Conservation (phyloP, 1,284 basidiomycete species). For the Phenoliferia sp. region DNA sequence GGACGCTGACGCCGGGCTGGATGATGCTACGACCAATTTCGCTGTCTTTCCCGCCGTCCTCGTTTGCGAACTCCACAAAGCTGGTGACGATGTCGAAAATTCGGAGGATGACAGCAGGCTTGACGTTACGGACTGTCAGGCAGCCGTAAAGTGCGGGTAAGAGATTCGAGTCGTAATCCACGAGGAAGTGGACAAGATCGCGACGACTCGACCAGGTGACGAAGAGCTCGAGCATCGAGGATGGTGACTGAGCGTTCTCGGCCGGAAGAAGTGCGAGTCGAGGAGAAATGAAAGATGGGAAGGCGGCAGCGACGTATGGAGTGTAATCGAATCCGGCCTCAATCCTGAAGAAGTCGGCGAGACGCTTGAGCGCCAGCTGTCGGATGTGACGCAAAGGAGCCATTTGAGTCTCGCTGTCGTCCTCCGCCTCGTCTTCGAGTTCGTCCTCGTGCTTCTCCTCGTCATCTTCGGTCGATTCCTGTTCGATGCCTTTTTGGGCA, state of each 20-base stretch:
- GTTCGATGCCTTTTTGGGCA: slow-evolving; percentile 57
- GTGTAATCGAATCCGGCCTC: slow-evolving; percentile 64
- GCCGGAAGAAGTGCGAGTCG: slow-evolving; percentile 67
- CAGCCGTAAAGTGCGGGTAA: slow-evolving; percentile 77
- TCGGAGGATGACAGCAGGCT: slow-evolving; percentile 71
- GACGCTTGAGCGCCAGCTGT: slow-evolving; percentile 75
- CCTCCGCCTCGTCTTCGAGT: slow-evolving; percentile 44
- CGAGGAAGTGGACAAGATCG: slow-evolving; percentile 60
- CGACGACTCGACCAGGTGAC: slow-evolving; percentile 65
- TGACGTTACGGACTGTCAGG: slow-evolving; percentile 76
- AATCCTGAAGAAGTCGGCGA: slow-evolving; percentile 81
- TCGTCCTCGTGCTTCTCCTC: slow-evolving; percentile 43
- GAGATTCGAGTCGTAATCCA: slow-evolving; percentile 62
- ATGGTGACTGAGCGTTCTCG: slow-evolving; percentile 91
- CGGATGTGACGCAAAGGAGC: slow-evolving; percentile 59
- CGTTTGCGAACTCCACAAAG: slow-evolving; percentile 55
- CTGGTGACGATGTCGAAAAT: slow-evolving; percentile 84
- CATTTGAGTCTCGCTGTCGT: slow-evolving; percentile 26
- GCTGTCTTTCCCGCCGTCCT: slow-evolving; percentile 43
- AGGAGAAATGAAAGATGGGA: slow-evolving; percentile 71
- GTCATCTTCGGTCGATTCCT: slow-evolving; percentile 34
- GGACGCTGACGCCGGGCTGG: slow-evolving; percentile 66
- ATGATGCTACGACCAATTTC: slow-evolving; percentile 57
- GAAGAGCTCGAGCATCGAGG: slow-evolving; percentile 82
- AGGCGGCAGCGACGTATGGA: slow-evolving; percentile 64